Evolutionary conservation across 1,284 basidiomycete genomes (phyloP).

Genomic region (Ustilago crameri): DNA sequence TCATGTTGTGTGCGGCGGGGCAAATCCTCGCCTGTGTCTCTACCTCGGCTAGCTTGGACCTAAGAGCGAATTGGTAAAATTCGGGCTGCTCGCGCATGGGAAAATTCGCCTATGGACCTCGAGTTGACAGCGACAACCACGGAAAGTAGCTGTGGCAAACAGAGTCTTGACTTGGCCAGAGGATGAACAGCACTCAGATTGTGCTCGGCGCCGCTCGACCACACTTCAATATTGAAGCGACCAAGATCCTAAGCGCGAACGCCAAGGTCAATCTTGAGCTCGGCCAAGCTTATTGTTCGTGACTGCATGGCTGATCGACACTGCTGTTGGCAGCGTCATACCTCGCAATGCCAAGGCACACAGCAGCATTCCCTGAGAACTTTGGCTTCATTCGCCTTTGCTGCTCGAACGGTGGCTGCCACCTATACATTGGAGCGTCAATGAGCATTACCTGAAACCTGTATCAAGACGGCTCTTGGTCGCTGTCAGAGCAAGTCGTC

Average conservation of each 20-base stretch:
- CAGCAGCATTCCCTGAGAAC: neutral
- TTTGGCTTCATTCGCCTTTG: neutral
- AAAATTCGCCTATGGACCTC: constrained; percentile 16
- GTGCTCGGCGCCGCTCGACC: too few species aligned
- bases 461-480: too few species aligned
- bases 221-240: too few species aligned
- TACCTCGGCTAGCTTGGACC: constrained; percentile 17
- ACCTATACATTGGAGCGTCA: too few species aligned
- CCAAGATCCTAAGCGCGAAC: too few species aligned
- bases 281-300: neutral
- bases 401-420: too few species aligned
- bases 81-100: constrained; percentile 17
- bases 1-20: neutral
- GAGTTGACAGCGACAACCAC: too few species aligned
- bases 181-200: too few species aligned
- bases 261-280: neutral
- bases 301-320: constrained; percentile 5
- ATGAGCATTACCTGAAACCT: too few species aligned
- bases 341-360: neutral
- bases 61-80: neutral
- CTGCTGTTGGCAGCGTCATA: constrained; percentile 6
- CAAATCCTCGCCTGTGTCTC: neutral
- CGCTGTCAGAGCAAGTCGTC: too few species aligned
- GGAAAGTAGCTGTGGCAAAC: too few species aligned
- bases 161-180: too few species aligned